Conservation (phyloP, 352 stramenopile species). For the Globisporangium irregulare region DNA sequence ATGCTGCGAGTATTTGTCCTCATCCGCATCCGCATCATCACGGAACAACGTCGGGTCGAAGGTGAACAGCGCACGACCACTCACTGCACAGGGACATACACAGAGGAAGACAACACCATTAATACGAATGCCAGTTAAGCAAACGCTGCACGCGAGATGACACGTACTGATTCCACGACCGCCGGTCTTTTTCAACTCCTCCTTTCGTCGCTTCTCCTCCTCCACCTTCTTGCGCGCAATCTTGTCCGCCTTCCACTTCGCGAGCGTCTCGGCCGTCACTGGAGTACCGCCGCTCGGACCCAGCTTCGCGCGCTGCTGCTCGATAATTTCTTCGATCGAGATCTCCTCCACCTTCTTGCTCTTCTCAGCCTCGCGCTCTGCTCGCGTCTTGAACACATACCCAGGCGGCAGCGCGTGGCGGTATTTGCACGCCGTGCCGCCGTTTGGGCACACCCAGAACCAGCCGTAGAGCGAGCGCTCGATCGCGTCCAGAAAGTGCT, state of each 20-base stretch:
- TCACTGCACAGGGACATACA: slow-evolving; percentile 53
- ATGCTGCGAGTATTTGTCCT: slow-evolving; percentile 79
- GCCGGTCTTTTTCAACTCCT: slow-evolving; percentile 83
- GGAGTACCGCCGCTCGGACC: slow-evolving; percentile 81
- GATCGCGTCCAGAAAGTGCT: slow-evolving; percentile 89
- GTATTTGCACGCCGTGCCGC: slow-evolving; percentile 74
- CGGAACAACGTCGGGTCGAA: slow-evolving; percentile 90
- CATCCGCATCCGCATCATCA: slow-evolving; percentile 87
- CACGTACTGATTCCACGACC: slow-evolving; percentile 82
- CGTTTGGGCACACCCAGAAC: slow-evolving; percentile 90
- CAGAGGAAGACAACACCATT: slow-evolving; percentile 17
- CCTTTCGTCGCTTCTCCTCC: slow-evolving; percentile 81
- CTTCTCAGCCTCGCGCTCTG: slow-evolving; percentile 83
- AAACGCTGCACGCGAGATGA: neutral
- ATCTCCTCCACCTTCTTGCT: slow-evolving; percentile 81
- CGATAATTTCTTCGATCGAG: slow-evolving; percentile 90
- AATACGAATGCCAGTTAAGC: slow-evolving; percentile 8
- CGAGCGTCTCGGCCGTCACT: slow-evolving; percentile 85
- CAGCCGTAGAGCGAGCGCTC: slow-evolving; percentile 89
- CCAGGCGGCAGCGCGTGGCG: slow-evolving; percentile 85
- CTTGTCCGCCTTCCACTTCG: slow-evolving; percentile 90
- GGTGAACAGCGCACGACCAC: slow-evolving; percentile 89
- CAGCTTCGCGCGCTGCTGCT: slow-evolving; percentile 86
- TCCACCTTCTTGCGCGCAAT: slow-evolving; percentile 66
- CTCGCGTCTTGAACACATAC: slow-evolving; percentile 88